phyloP scores from a whole-genome alignment of 169 alveolate species.

The Plasmodium berghei region DNA sequence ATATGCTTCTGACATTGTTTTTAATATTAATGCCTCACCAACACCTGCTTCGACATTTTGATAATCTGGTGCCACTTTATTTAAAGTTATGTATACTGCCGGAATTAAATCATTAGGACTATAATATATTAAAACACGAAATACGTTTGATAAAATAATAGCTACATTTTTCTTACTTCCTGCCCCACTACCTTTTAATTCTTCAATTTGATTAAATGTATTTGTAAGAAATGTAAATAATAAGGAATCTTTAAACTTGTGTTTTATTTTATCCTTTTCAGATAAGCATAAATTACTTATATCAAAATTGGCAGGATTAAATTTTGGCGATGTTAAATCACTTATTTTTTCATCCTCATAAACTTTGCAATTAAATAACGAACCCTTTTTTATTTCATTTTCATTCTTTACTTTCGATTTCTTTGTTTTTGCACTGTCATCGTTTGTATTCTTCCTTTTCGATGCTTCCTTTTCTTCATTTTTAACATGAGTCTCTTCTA shows the following conservation, averaged over 20 bases:
- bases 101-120: constrained; percentile 88
- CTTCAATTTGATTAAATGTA: constrained; percentile 88
- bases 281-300: constrained; percentile 77
- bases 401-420: constrained; percentile 54
- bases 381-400: constrained; percentile 79
- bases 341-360: constrained; percentile 76
- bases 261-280: constrained; percentile 69
- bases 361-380: constrained; percentile 81
- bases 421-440: constrained; percentile 25
- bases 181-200: constrained; percentile 89
- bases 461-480: constrained; percentile 25
- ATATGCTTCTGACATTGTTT: constrained; percentile 95
- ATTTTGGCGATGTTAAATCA: constrained; percentile 85
- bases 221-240: constrained; percentile 84
- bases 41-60: constrained; percentile 96
- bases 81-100: constrained; percentile 87
- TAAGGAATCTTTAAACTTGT: constrained; percentile 70
- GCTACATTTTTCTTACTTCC: constrained; percentile 90
- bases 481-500: constrained; percentile 9
- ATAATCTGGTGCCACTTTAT: constrained; percentile 96
- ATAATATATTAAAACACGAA: constrained; percentile 86
- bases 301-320: constrained; percentile 85
- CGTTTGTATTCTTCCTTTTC: constrained; percentile 41
- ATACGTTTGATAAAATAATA: constrained; percentile 86
- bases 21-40: constrained; percentile 94